phyloP scores from a whole-genome alignment of 768 basidiomycete genomes.

The Phaeolepiota aurea region DNA sequence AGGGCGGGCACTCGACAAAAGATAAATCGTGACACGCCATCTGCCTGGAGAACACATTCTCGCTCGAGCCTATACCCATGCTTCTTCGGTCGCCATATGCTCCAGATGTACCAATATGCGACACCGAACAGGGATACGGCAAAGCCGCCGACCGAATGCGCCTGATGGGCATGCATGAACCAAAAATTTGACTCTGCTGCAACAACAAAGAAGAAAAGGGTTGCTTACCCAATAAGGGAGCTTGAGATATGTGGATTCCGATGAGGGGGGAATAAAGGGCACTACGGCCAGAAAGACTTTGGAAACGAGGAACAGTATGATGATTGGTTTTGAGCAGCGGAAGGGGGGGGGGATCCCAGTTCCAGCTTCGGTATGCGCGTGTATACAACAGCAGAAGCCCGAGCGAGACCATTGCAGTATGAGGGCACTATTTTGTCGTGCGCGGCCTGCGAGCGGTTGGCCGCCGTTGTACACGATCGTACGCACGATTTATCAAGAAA shows the following conservation, averaged over 20 bases:
- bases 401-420: slow-evolving; percentile 46
- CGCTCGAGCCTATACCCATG: slow-evolving; percentile 42
- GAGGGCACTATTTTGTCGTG: slow-evolving; percentile 54
- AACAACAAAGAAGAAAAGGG: slow-evolving; percentile 1
- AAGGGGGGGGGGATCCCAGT: slow-evolving; percentile 68
- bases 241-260: slow-evolving; percentile 42
- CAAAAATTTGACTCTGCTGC: background rate
- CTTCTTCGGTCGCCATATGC: slow-evolving; percentile 37
- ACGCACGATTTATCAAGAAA: slow-evolving; percentile 58
- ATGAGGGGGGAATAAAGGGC: slow-evolving; percentile 54
- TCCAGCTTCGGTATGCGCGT: slow-evolving; percentile 26
- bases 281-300: slow-evolving; percentile 57
- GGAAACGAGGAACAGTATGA: slow-evolving; percentile 51
- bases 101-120: slow-evolving; percentile 49
- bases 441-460: too few species aligned
- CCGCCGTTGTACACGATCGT: background rate
- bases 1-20: slow-evolving; percentile 34
- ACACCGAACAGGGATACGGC: slow-evolving; percentile 39
- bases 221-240: slow-evolving; percentile 66
- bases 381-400: slow-evolving; percentile 60
- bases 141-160: slow-evolving; percentile 40
- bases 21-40: slow-evolving; percentile 49
- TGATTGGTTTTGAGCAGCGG: slow-evolving; percentile 39
- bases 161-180: slow-evolving; percentile 17
- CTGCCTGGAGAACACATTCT: slow-evolving; percentile 39